phyloP scores from a whole-genome alignment of 2,329 filamentous ascomycete genomes.

The Didymella pinodella region DNA sequence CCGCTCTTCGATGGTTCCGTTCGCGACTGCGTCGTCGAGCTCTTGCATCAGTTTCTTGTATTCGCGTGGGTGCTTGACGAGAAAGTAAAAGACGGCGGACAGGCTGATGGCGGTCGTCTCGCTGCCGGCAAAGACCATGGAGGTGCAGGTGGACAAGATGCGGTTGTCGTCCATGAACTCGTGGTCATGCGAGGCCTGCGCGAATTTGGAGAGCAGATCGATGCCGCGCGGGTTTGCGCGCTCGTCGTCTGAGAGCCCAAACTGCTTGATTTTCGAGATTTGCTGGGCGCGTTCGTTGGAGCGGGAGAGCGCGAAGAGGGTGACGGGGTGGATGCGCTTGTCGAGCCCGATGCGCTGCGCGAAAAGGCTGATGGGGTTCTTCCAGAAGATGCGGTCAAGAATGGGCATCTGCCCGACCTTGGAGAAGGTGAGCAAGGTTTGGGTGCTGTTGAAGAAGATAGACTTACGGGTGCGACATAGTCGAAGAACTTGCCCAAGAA shows the following conservation, averaged over 20 bases:
- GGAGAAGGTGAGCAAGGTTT: constrained; percentile 14
- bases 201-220: constrained; percentile 76
- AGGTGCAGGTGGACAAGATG: constrained; percentile 75
- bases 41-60: constrained; percentile 67
- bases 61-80: constrained; percentile 68
- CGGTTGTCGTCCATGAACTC: constrained; percentile 76
- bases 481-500: constrained; percentile 71
- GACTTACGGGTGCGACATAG: constrained; percentile 72
- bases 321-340: constrained; percentile 75
- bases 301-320: constrained; percentile 72
- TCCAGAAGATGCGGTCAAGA: constrained; percentile 73
- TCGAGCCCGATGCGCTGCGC: constrained; percentile 72
- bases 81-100: constrained; percentile 74
- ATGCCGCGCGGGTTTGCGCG: constrained; percentile 48
- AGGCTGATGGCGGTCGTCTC: constrained; percentile 83
- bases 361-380: constrained; percentile 76
- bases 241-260: constrained; percentile 49
- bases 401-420: constrained; percentile 77
- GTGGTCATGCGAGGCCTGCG: constrained; percentile 70
- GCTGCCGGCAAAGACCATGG: constrained; percentile 75
- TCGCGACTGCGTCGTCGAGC: constrained; percentile 65
- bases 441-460: neutral
- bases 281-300: constrained; percentile 70
- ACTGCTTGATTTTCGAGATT: constrained; percentile 57
- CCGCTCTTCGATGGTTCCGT: constrained; percentile 57